Evolutionary conservation across 2,329 filamentous ascomycete species (phyloP).

Genomic region (Sclerotinia subarctica): DNA sequence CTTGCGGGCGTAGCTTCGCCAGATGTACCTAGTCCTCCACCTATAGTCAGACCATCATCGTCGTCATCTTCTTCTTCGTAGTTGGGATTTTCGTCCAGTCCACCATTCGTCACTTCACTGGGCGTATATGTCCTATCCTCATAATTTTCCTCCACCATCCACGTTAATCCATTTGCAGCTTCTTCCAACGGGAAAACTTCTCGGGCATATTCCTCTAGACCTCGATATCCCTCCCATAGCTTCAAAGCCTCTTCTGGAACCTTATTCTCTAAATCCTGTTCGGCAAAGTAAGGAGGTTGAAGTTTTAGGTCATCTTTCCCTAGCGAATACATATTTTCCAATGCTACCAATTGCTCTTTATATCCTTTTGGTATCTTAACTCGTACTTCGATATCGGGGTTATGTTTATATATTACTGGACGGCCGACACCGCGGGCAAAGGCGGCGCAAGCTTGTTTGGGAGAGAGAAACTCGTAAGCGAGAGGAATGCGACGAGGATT

Average conservation of each 20-base stretch:
- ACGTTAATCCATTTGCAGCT: conserved; percentile 86
- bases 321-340: conserved; percentile 55
- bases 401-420: conserved; percentile 69
- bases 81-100: conserved; percentile 31
- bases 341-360: conserved; percentile 74
- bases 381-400: conserved; percentile 75
- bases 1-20: conserved; percentile 35
- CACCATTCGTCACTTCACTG: conserved; percentile 35
- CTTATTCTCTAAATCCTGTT: conserved; percentile 53
- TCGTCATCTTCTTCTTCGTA: conserved; percentile 47
- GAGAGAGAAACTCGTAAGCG: conserved; percentile 85
- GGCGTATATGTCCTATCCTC: conserved; percentile 23
- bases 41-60: conserved; percentile 42
- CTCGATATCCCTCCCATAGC: conserved; percentile 87
- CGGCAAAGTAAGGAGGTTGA: conserved; percentile 64
- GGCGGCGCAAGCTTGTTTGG: conserved; percentile 73
- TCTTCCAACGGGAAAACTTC: conserved; percentile 96
- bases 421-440: conserved; percentile 78
- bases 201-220: conserved; percentile 88
- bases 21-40: conserved; percentile 25
- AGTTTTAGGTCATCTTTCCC: conserved; percentile 47
- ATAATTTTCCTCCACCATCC: conserved; percentile 68
- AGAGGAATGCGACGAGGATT: conserved; percentile 75
- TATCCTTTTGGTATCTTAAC: conserved; percentile 87
- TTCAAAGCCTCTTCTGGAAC: conserved; percentile 73